phyloP scores from a whole-genome alignment of 164 flowering plant genomes.

The Umbellularia californica region DNA sequence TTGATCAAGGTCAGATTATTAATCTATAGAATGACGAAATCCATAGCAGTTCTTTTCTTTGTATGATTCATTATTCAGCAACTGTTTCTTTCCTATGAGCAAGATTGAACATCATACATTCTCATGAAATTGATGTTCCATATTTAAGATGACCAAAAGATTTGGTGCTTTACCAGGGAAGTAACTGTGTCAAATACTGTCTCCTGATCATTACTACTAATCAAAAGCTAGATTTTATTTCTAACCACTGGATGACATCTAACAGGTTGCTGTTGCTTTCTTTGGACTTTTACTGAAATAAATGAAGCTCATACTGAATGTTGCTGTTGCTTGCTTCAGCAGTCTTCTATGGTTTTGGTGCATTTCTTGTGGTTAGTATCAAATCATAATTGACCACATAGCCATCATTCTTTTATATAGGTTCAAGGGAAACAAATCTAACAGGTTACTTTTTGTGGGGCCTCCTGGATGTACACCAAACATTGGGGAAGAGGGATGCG shows the following conservation, averaged over 20 bases:
- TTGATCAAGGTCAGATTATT: neutral
- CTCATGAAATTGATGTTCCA: neutral
- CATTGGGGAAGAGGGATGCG: neutral
- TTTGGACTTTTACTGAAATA: conserved; percentile 17
- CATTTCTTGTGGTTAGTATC: conserved; percentile 51
- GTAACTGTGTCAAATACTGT: neutral
- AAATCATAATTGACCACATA: neutral
- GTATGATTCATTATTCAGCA: neutral
- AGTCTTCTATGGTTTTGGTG: conserved; percentile 39
- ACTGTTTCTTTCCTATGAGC: neutral
- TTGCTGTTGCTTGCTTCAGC: conserved; percentile 34
- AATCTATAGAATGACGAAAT: neutral
- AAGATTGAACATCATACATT: neutral
- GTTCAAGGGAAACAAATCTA: too few relatives aligned
- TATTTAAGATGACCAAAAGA: neutral
- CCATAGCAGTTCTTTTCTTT: neutral
- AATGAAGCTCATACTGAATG: conserved; percentile 42
- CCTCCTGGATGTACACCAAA: neutral
- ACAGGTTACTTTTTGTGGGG: neutral
- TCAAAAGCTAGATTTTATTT: neutral
- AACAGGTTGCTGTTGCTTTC: conserved; percentile 3
- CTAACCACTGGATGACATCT: neutral
- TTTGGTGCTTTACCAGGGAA: neutral
- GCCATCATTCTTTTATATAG: neutral
- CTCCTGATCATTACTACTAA: neutral